phyloP scores from a whole-genome alignment of 2,329 filamentous ascomycete species.

The Rhytidhysteron rufulum region DNA sequence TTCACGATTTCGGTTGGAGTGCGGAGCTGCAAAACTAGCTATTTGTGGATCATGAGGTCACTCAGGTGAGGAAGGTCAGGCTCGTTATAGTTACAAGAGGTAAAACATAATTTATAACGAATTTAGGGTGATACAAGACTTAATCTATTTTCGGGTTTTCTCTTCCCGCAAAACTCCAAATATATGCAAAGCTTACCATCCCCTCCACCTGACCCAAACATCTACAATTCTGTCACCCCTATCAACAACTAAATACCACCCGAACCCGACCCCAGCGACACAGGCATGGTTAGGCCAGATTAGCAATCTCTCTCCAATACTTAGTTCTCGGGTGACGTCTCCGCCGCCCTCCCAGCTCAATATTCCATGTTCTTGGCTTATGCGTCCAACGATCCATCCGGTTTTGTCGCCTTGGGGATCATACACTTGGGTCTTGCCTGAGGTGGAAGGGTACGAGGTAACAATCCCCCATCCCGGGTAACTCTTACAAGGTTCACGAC shows the following conservation, averaged over 20 bases:
- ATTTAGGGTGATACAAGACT: no score
- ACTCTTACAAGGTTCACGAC: slow-evolving; percentile 67
- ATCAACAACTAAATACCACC: slow-evolving; percentile 72
- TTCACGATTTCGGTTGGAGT: no score
- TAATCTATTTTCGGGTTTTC: no score
- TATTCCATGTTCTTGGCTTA: slow-evolving; percentile 78
- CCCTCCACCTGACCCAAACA: slow-evolving; percentile 68
- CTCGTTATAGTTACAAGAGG: no score
- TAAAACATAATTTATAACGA: no score
- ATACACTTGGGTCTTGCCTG: slow-evolving; percentile 15
- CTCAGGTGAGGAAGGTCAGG: no score
- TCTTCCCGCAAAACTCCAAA: no score
- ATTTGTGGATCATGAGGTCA: no score
- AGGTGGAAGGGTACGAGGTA: slow-evolving; percentile 51
- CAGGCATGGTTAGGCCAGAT: slow-evolving; percentile 82
- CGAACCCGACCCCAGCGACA: slow-evolving; percentile 67
- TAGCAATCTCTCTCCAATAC: slow-evolving; percentile 63
- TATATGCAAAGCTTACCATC: no score
- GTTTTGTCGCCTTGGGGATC: slow-evolving; percentile 26
- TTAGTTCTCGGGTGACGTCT: slow-evolving; percentile 45
- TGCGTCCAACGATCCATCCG: slow-evolving; percentile 65
- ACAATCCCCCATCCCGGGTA: slow-evolving; percentile 71
- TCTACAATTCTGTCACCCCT: slow-evolving; percentile 63
- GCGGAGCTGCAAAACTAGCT: no score
- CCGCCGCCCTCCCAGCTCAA: slow-evolving; percentile 54